Evolutionary conservation across 2,329 filamentous ascomycete species (phyloP), one percentile per base, ranked within the genome.

Genomic region (Colletotrichum lini): DNA sequence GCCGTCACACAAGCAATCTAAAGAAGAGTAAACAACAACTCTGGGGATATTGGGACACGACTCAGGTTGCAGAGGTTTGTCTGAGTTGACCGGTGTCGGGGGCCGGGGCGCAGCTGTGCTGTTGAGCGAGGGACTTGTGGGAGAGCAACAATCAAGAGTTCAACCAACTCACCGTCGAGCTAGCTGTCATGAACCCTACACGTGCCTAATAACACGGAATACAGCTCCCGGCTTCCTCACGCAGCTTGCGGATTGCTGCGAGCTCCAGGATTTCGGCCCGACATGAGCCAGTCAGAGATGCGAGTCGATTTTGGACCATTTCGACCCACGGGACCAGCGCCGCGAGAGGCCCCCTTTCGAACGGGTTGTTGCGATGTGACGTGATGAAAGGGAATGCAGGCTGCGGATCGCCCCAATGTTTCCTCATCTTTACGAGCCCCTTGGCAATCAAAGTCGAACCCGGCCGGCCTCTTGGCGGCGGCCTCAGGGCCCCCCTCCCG

Each of bases 401-500:
- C 38, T 42, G 21, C 13, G 5, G 54, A 57, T 42, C 38, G 30
- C 21, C 7, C 30, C 49, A 26, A 23, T 2, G 38, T 42, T 44
- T 21, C 18, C 18, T 21, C 56, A 30, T 30, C 26, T 53, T 47
- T 38, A 54, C 40, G 47, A 66, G 18, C 53, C 54, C 54, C 67
- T 66, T 30, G 18, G 53, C 56, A 70, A 70, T 57, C 18, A 30
- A 30, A 30, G 30, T 30, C 30, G 30, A 30, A 30, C 30, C 30
- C 4, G 30, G 30, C 30, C 50, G 44, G 23, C 16, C 21, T 45
- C 67, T 60, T 70, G 47, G 67, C 42, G 57, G 21, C 52, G 13
- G 8, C 8, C 23, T 23, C 18, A 47, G 12, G 38, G 6, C 30
- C 30, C 30, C 30, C 30, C 30, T 7, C 30, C 30, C 30, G 30